Evolutionary conservation across 208 protist genomes (phyloP), one percentile per base, ranked within the genome.

Genomic region (Leishmania major): DNA sequence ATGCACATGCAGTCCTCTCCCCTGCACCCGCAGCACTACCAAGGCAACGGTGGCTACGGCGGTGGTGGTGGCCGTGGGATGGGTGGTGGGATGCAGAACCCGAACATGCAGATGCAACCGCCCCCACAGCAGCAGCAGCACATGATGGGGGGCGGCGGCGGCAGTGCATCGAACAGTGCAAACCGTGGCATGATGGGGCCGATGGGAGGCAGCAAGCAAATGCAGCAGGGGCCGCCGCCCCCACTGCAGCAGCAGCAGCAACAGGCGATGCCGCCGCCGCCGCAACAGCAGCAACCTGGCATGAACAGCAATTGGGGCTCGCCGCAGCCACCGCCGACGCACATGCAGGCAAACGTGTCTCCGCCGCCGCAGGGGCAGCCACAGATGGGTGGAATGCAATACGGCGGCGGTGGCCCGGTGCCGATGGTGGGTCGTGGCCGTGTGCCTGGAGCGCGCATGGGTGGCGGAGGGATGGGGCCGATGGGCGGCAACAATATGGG

Each of bases 1-100:
- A 86, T 90, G 86, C 82, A 87, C 51, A 90, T 92, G 87, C 87
- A 90, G 67, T 87, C 82, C 47, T 85, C 73, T 47, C 31, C 51
- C 31, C 59, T 72, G 28, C 85, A 89, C 70, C 86, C 86, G 72
- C 86, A 89, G 72, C 83, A 84, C 59, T 78, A 87, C 64, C 80
- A 84, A 43, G 78, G 77, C 19, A 87, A 84, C 79, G 81, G 81
- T 70, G 75, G 43, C 75, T 79, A 81, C 74, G 79, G 84, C 57
- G 64, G 84, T 75, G 59, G 69, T 8, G 75, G 69, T 35, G 55
- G 72, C n/a, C 78, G 84, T 49, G 81, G 80, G 40, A 74, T 22
- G 45, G 79, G 76, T 40, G 82, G 82, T 62, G 82, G 82, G 7
- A 82, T 86, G 83, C 83, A 82, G 78, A 80, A 80, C 28, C 78